Evolutionary conservation across 176 grass and related monocot species (phyloP).

Genomic region (Metroxylon sagu): DNA sequence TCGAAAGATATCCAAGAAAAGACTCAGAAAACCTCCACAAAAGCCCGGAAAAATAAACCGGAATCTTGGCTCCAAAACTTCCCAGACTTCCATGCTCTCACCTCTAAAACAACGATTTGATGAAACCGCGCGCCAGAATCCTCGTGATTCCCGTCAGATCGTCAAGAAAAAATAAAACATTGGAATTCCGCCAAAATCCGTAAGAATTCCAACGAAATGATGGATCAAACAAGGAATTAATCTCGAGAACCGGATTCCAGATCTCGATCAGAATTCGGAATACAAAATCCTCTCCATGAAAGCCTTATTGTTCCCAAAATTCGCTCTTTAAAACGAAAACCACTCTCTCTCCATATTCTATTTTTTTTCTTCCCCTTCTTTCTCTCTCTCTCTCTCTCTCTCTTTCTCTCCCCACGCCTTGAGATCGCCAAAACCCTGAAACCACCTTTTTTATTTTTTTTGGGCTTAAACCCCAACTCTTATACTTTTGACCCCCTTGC

Average conservation of each 20-base stretch:
- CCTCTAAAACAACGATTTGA: conserved; percentile 28
- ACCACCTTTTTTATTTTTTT: conserved; percentile 49
- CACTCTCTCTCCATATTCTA: neutral
- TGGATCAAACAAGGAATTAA: neutral
- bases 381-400: neutral
- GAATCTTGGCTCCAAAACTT: neutral
- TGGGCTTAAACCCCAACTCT: conserved; percentile 31
- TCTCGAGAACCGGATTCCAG: neutral
- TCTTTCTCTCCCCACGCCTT: conserved; percentile 1
- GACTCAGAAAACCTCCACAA: neutral
- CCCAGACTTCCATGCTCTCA: conserved; percentile 21
- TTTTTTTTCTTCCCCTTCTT: conserved; percentile 40
- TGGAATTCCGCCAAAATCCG: neutral
- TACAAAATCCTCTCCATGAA: neutral
- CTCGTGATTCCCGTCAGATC: conserved; percentile 12
- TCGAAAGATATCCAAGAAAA: neutral
- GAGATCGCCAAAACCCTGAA: conserved; percentile 87
- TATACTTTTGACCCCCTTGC: conserved; percentile 29
- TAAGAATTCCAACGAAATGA: neutral
- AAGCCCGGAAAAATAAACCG: neutral
- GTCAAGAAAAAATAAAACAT: conserved; percentile 5
- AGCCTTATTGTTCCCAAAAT: conserved; percentile 2
- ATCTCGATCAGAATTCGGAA: conserved; percentile 6
- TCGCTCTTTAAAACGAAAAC: conserved; percentile 11
- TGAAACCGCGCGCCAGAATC: neutral